Evolutionary conservation across 106 monocot genomes (phyloP).

Genomic region (Apostasia ramifera): DNA sequence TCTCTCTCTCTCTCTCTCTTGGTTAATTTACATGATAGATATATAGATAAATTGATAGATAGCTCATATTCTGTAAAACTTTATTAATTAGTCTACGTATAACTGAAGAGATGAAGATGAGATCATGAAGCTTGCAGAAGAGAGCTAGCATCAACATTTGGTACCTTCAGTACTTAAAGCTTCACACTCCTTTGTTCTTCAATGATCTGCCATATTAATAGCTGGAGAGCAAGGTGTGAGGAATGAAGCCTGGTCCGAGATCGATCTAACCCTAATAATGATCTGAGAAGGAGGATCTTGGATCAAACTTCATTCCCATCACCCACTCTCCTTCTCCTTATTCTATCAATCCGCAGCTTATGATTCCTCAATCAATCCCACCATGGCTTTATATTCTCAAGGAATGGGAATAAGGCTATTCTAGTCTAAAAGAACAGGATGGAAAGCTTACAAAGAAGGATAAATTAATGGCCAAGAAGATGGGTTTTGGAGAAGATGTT

Average conservation of each 20-base stretch:
- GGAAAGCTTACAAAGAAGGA: conserved; percentile 6
- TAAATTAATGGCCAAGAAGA: conserved; percentile 9
- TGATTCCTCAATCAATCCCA: conserved; percentile 6
- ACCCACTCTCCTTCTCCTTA: conserved; percentile 3
- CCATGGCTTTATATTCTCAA: neutral
- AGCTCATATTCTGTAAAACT: no score
- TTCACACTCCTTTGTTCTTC: no score
- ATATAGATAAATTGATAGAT: no score
- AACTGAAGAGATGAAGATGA: no score
- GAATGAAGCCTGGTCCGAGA: conserved; percentile 64
- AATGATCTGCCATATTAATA: no score
- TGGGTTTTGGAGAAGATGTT: conserved; percentile 20
- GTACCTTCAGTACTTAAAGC: no score
- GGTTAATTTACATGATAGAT: no score
- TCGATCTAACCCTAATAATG: conserved; percentile 1
- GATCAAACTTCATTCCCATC: conserved; percentile 50
- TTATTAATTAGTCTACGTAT: no score
- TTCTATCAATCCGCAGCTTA: neutral
- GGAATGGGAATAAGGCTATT: conserved; percentile 8
- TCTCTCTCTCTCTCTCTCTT: no score
- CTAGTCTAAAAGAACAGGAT: neutral
- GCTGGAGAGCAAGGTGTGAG: conserved; percentile 30
- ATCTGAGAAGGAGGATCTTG: conserved; percentile 20
- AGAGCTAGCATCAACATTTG: no score
- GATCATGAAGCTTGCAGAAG: no score